phyloP scores from a whole-genome alignment of 192 early-diverging fungal genomes.

The Backusella tarrabulga region DNA sequence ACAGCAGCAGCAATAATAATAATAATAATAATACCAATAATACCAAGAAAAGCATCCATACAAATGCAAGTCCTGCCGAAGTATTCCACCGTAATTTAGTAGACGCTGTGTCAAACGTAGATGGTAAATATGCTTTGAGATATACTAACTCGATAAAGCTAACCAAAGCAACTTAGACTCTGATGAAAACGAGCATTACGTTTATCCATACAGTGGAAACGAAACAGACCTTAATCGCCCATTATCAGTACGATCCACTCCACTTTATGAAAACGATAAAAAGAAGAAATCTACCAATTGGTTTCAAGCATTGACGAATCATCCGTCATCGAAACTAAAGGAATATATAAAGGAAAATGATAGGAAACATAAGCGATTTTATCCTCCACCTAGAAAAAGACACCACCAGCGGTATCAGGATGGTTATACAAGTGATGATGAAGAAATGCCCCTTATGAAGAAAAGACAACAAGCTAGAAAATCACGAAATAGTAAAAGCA shows the following conservation, averaged over 20 bases:
- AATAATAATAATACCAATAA: not conserved
- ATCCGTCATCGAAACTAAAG: slow-evolving; percentile 1
- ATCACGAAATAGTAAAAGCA: not conserved
- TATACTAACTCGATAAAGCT: not conserved
- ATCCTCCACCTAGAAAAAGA: not conserved
- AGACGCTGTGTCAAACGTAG: slow-evolving; percentile 34
- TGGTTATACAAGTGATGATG: slow-evolving; percentile 38
- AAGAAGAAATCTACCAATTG: slow-evolving; percentile 2
- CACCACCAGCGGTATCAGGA: not conserved
- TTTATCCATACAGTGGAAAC: slow-evolving; percentile 31
- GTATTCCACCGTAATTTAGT: slow-evolving; percentile 31
- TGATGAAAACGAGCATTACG: slow-evolving; percentile 38
- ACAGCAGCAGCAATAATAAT: not conserved
- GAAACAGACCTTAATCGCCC: slow-evolving; percentile 5
- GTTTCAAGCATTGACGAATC: slow-evolving; percentile 1
- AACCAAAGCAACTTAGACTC: slow-evolving; percentile 23
- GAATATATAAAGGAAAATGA: not conserved
- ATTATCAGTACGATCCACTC: slow-evolving; percentile 17
- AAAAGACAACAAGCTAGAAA: not conserved
- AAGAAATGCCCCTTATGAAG: slow-evolving; percentile 18
- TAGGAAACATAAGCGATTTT: not conserved
- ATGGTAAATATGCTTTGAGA: slow-evolving; percentile 14
- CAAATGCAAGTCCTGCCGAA: slow-evolving; percentile 24
- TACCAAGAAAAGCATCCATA: not conserved
- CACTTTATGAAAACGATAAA: not conserved